Evolutionary conservation across 2,329 filamentous ascomycete genomes (phyloP).

Genomic region (Fusarium brevicatenulatum): DNA sequence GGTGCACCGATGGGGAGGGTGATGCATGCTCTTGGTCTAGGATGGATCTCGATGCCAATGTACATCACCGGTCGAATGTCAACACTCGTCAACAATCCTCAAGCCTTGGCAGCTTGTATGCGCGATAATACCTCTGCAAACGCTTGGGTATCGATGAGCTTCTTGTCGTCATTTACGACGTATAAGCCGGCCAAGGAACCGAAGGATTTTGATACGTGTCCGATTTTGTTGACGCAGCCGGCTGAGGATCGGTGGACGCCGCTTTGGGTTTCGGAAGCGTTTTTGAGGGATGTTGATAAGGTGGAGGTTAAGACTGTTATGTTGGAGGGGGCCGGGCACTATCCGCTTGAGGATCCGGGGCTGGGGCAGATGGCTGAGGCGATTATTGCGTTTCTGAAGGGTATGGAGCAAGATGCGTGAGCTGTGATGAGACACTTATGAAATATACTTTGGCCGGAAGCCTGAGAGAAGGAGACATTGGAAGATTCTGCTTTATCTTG

Average conservation of each 20-base stretch:
- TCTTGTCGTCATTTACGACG: not conserved
- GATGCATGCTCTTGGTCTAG: not conserved
- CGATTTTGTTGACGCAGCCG: conserved; percentile 7
- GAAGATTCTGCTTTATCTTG: not conserved
- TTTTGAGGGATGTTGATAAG: not conserved
- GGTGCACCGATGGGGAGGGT: not conserved
- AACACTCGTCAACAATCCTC: conserved; percentile 3
- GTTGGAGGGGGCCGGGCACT: not conserved
- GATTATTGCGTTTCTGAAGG: conserved; percentile 1
- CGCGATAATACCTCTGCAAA: not conserved
- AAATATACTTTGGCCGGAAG: accelerated
- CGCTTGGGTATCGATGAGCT: conserved; percentile 1
- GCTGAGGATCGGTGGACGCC: not conserved
- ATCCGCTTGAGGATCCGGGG: conserved; percentile 6
- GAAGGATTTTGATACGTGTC: conserved; percentile 3
- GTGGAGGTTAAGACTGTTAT: not conserved
- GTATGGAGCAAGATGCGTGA: not conserved
- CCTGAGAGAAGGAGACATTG: accelerated
- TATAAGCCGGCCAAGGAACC: conserved; percentile 5
- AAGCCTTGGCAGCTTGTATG: not conserved
- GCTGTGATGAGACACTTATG: not conserved
- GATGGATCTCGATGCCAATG: conserved; percentile 8
- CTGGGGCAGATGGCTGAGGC: conserved; percentile 9
- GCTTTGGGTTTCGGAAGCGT: not conserved
- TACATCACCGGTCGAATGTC: not conserved